Evolutionary conservation across 441 rosid genomes (phyloP), one percentile per base, ranked within the genome.

Genomic region (Iberis amara): DNA sequence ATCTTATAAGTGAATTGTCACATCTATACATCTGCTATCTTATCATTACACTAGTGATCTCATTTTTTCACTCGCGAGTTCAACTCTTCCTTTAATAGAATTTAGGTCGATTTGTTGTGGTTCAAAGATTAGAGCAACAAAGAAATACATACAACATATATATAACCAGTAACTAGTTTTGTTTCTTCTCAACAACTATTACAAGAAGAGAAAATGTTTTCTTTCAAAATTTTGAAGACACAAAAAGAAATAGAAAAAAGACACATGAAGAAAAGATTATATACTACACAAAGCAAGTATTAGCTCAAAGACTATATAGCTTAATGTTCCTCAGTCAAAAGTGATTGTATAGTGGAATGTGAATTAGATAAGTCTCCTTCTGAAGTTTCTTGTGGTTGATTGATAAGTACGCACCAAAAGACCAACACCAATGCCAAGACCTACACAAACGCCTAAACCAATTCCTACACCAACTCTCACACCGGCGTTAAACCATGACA

Each of bases 381-480:
- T 68, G 49, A 81, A 79, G 73, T 66, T 75, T 48, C 72, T 68
- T 42, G 79, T 65, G 12, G 85, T 75, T 47, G 80, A 80, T 49
- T 79, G 80, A 58, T 76, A 79, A 47, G 88, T 74, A 35, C 76
- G 73, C 9, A 75, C 76, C 23, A 81, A 55, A 52, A 79, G 67
- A 24, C 88, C 82, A 4, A 76, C 82, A 5, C 88, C 85, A 59
- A 81, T 61, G 26, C 88, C 85, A 0, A 81, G 62, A 47, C 85
- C 82, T n/a, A 81, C 62, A 53, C 85, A 79, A 52, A 79, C 53
- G 27, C 88, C 71, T 31, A 81, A 82, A 28, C 88, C 81, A 37
- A 81, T 79, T 24, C 88, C 88, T 3, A 81, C 88, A 6, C 84
- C 87, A 52, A 81, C 87, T 49, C 87, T 73, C 7, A 81, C 82